Conservation (phyloP, 768 basidiomycete species). For the Tubosaeta sp. region DNA sequence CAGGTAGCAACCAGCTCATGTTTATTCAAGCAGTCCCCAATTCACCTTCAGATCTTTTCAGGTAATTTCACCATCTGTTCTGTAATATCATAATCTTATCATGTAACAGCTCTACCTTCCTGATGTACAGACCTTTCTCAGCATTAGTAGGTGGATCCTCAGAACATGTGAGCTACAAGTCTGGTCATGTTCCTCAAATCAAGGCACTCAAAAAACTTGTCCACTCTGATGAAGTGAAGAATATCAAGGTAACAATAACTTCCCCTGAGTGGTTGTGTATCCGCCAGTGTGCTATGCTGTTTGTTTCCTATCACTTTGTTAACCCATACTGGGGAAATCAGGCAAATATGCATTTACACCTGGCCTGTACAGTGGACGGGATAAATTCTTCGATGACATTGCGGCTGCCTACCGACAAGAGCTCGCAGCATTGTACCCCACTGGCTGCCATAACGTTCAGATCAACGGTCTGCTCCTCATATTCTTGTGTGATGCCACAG, state of each 20-base stretch:
- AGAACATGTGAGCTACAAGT: constrained; percentile 21
- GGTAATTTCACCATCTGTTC: background rate
- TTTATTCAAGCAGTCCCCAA: constrained; percentile 15
- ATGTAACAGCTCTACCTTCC: constrained; percentile 21
- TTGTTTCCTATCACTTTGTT: background rate
- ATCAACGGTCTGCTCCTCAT: constrained; percentile 46
- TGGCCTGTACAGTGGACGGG: constrained; percentile 20
- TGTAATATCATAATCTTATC: background rate
- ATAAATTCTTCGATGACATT: constrained; percentile 36
- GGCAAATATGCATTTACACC: constrained; percentile 22
- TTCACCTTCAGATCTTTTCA: constrained; percentile 24
- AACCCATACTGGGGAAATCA: background rate
- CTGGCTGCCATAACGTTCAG: constrained; percentile 34
- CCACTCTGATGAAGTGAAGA: constrained; percentile 55
- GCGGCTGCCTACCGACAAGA: too few relatives aligned
- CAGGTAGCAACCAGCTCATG: background rate
- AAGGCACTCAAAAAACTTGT: constrained; percentile 56
- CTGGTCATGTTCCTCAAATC: constrained; percentile 63
- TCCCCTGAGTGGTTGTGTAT: constrained; percentile 72
- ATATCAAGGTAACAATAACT: constrained; percentile 68
- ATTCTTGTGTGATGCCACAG: constrained; percentile 63
- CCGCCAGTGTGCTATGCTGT: constrained; percentile 41
- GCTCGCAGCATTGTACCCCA: background rate
- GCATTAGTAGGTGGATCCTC: constrained; percentile 11
- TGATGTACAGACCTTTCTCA: constrained; percentile 18